Base-by-base conservation (phyloP, 495 filamentous ascomycete genomes). In the Neurospora sp. region DNA sequence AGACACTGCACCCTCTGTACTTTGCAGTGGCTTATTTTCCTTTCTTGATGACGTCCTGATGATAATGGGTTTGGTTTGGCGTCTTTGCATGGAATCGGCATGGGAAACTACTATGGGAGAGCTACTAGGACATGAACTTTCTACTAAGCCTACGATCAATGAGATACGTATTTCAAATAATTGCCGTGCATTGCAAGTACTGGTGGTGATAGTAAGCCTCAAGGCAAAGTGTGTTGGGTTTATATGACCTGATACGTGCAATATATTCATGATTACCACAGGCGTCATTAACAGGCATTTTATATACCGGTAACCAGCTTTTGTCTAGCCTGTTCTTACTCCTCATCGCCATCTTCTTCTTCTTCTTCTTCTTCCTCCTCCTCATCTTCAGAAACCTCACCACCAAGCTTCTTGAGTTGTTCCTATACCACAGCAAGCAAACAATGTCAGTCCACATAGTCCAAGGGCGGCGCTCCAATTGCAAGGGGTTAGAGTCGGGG, bases 301-400 rank as follows among this genome's bases (percentile, higher is more conserved):
- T 37, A 66, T 18, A 35, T 66, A 31, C 48, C 5, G 2, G 48
- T 31, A 18, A 66, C 27, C 27, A 35, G 27, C 27, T 35, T 35
- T 66, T 66, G 27, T 35, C 53, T 35, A 66, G 53, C 53, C 27
- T 4, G 53, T 66, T 78, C 76, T 12, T 81, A 77, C 8, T 77
- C 81, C 38, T 84, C 84, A 3, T 88, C 85, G 0, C 88, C 89
- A 12, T 88, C 88, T 0, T 90, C 87, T 0, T 88, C 88, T 3
- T 88, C 89, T 0, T 88, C 88, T 3, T 88, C 90, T 0, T 87
- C 88, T 4, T 91, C 91, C 0, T 90, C 91, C 11, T 92, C 93
- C 72, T 94, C 93, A 31, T 83, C 92, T 75, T 97, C 93, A 1
- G 93, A 94, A 11, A 95, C 88, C 73, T 85, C 86, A 73, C 92